These are phyloP conservation scores for Tuber indicum DNA, from an alignment of 495 filamentous ascomycete genomes.

Conservation along the genomic window DNA sequence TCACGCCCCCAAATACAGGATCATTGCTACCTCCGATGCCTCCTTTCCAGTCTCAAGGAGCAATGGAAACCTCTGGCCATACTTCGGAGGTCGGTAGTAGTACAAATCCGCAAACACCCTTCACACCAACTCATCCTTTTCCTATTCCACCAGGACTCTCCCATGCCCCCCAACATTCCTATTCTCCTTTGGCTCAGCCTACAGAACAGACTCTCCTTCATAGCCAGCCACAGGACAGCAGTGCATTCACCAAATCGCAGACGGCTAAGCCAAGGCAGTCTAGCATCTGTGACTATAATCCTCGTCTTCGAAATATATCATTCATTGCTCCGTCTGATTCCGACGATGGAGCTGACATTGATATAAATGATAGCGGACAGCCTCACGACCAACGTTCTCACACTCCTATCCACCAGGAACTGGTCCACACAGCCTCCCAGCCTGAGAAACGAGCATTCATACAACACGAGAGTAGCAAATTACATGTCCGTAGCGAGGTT, in stretches of 20 bases:
- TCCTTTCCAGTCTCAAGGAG: constrained; percentile 27
- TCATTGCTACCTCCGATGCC: constrained; percentile 30
- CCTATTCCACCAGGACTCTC: constrained; percentile 7
- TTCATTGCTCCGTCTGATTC: constrained; percentile 25
- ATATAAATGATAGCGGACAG: not conserved
- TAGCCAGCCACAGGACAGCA: constrained; percentile 21
- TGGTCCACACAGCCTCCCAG: not conserved
- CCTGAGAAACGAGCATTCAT: not conserved
- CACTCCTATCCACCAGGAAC: not conserved
- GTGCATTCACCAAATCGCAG: constrained; percentile 10
- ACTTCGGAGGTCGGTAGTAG: constrained; percentile 30
- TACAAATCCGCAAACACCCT: constrained; percentile 34
- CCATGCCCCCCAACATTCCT: constrained; percentile 15
- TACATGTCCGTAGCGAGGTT: not conserved
- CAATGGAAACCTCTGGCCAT: constrained; percentile 25
- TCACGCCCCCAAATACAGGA: constrained; percentile 39
- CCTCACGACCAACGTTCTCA: not conserved
- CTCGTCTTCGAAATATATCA: constrained; percentile 30
- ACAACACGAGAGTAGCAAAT: not conserved
- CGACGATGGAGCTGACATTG: not conserved
- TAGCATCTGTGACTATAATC: constrained; percentile 21
- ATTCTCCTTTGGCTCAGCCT: constrained; percentile 27
- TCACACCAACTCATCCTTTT: constrained; percentile 33
- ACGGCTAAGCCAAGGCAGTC: constrained; percentile 7
- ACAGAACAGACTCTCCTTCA: constrained; percentile 23